Conservation (phyloP, 176 grass and related monocot species). For the Carex pumila region DNA sequence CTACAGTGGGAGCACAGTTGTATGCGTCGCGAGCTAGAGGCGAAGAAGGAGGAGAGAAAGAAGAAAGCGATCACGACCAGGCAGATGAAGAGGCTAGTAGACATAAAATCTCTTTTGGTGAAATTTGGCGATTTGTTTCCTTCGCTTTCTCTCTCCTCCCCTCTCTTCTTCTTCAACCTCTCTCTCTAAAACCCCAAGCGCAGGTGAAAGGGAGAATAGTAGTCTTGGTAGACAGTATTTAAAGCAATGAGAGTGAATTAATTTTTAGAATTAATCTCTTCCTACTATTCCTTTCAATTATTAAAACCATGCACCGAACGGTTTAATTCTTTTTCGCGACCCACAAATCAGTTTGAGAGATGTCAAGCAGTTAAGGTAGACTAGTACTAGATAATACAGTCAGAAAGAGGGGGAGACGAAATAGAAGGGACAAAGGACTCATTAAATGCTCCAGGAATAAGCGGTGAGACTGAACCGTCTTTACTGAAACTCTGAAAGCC, state of each 20-base stretch:
- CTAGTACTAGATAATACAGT: neutral
- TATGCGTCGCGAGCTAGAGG: conserved; percentile 54
- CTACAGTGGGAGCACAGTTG: conserved; percentile 41
- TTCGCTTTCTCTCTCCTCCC: neutral
- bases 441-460: neutral
- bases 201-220: conserved; percentile 28
- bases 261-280: neutral
- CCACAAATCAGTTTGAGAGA: neutral
- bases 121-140: conserved; percentile 4
- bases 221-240: conserved; percentile 34
- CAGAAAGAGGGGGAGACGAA: neutral
- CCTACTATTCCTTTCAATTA: neutral
- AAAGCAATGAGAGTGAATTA: conserved; percentile 16
- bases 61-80: conserved; percentile 43
- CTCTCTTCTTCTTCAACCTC: neutral
- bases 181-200: conserved; percentile 72
- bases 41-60: conserved; percentile 31
- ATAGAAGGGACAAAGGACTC: neutral
- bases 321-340: neutral
- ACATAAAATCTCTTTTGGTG: conserved; percentile 35
- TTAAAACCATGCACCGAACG: neutral
- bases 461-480: neutral
- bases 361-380: neutral
- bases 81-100: conserved; percentile 63
- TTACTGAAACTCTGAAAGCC: no score